phyloP scores from a whole-genome alignment of 2,329 filamentous ascomycete genomes.

The Xenosphaeropsis pyriputrescens region DNA sequence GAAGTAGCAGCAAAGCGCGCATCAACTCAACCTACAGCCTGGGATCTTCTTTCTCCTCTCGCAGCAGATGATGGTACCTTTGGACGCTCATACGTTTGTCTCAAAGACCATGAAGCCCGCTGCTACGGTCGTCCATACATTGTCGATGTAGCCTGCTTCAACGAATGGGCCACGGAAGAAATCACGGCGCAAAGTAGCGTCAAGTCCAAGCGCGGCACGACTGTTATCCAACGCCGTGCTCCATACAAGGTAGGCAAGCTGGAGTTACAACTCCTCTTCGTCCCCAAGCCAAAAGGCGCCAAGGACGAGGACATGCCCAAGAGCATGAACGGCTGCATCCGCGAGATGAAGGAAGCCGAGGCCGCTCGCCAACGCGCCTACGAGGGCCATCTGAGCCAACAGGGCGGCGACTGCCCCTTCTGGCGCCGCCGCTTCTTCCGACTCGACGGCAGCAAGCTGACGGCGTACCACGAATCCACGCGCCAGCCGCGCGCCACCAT shows the following conservation, averaged over 20 bases:
- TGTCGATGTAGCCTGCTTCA: conserved; percentile 89
- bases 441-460: conserved; percentile 77
- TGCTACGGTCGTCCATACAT: conserved; percentile 81
- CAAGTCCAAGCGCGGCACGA: conserved; percentile 78
- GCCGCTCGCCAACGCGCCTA: conserved; percentile 62
- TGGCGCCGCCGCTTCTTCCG: conserved; percentile 98
- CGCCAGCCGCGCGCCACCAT: conserved; percentile 93
- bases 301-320: conserved; percentile 97
- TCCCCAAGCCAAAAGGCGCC: conserved; percentile 76
- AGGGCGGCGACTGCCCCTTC: conserved; percentile 94
- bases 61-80: conserved; percentile 90
- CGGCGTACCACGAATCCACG: conserved; percentile 90
- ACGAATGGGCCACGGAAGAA: conserved; percentile 94
- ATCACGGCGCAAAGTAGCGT: conserved; percentile 66
- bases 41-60: conserved; percentile 75
- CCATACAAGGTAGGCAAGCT: conserved; percentile 42
- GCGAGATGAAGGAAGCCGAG: conserved; percentile 85
- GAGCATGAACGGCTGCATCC: conserved; percentile 94
- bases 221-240: conserved; percentile 54
- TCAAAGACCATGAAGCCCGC: conserved; percentile 80
- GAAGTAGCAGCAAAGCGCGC: conserved; percentile 50
- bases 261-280: conserved; percentile 59
- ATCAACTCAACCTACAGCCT: conserved; percentile 54
- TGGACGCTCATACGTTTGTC: conserved; percentile 79
- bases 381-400: conserved; percentile 87